These are phyloP conservation scores for Blastomyces gilchristii DNA, from an alignment of 2,329 filamentous ascomycete genomes.

Conservation along the genomic window DNA sequence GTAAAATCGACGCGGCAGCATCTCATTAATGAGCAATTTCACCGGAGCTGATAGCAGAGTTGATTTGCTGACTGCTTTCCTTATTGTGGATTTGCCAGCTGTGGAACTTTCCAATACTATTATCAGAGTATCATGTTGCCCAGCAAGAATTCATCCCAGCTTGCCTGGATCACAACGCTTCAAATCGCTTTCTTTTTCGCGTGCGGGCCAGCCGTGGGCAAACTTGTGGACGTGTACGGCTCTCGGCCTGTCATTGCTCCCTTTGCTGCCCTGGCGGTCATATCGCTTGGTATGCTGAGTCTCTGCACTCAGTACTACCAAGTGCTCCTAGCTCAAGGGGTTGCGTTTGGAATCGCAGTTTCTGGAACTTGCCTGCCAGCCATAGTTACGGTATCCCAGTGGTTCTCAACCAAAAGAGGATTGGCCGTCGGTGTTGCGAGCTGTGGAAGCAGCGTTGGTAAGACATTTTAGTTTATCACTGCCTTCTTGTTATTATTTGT, in stretches of 20 bases:
- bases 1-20: background rate
- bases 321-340: slow-evolving; percentile 35
- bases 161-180: slow-evolving; percentile 12
- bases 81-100: background rate
- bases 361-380: slow-evolving; percentile 49
- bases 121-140: slow-evolving; percentile 7
- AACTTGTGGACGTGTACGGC: slow-evolving; percentile 10
- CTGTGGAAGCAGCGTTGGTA: slow-evolving; percentile 33
- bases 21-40: background rate
- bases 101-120: slow-evolving; percentile 13
- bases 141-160: slow-evolving; percentile 3
- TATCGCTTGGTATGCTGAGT: slow-evolving; percentile 25
- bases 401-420: slow-evolving; percentile 43
- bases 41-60: background rate
- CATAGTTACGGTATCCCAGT: slow-evolving; percentile 50
- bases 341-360: slow-evolving; percentile 40
- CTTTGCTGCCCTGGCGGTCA: slow-evolving; percentile 6
- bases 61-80: background rate
- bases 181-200: slow-evolving; percentile 12
- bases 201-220: slow-evolving; percentile 8
- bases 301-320: slow-evolving; percentile 36
- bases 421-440: slow-evolving; percentile 47
- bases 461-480: background rate
- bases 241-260: slow-evolving; percentile 5
- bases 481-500: background rate